Conservation (phyloP, 2,329 filamentous ascomycete species). For the Pseudopithomyces chartarum region DNA sequence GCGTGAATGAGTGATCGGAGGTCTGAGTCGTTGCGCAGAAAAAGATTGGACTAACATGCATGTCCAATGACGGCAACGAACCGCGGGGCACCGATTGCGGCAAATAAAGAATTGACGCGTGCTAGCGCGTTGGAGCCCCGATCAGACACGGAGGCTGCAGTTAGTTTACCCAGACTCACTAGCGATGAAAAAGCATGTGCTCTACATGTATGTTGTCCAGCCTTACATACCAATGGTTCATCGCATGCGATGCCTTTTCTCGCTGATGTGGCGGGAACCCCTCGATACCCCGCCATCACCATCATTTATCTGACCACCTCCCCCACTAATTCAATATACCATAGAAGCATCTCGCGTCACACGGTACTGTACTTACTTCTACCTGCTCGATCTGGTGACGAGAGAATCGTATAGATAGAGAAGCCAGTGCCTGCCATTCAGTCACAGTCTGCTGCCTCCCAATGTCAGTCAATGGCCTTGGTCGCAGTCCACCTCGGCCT, state of each 20-base stretch:
- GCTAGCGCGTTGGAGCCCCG: background rate
- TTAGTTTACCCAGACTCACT: background rate
- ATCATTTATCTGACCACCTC: background rate
- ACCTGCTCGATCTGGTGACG: too few relatives aligned
- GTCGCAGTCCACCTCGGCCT: too few relatives aligned
- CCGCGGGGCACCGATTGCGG: constrained; percentile 8
- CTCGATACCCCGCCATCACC: background rate
- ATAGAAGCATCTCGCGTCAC: background rate
- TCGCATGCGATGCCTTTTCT: background rate
- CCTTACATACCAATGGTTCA: too few relatives aligned
- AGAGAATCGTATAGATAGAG: too few relatives aligned
- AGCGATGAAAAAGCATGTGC: too few relatives aligned
- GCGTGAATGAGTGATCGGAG: constrained; percentile 1
- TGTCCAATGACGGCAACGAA: constrained; percentile 1
- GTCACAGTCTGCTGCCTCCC: too few relatives aligned
- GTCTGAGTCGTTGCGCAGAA: constrained; percentile 16
- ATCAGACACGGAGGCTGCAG: background rate
- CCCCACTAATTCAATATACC: background rate
- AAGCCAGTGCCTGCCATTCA: too few relatives aligned
- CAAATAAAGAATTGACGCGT: background rate
- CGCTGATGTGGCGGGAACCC: background rate
- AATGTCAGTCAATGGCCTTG: too few relatives aligned
- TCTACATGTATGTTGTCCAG: too few relatives aligned
- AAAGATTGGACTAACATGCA: constrained; percentile 5
- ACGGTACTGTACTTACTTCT: too few relatives aligned